Conservation (phyloP, 1,139 yeast genomes). For the Lodderomyces jiufengensis region DNA sequence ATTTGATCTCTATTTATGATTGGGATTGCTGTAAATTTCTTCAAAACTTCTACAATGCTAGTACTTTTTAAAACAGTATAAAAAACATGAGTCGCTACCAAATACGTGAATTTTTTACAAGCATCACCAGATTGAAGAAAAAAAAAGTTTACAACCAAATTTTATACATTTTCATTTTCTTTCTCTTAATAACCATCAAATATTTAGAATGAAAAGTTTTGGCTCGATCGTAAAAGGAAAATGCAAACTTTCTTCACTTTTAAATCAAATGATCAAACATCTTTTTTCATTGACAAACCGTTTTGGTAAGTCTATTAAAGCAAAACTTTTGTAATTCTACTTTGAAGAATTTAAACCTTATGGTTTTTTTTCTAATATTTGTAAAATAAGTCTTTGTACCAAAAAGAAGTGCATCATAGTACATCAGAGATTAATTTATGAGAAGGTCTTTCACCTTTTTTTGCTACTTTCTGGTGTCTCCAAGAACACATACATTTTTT, state of each 20-base stretch:
- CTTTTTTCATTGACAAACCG: conserved; percentile 42
- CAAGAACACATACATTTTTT: conserved; percentile 44
- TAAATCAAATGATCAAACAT: conserved; percentile 25
- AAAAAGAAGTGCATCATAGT: conserved; percentile 55
- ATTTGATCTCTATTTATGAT: too few relatives aligned
- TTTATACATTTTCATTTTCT: not conserved
- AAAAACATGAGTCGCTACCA: too few relatives aligned
- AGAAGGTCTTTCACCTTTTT: conserved; percentile 7
- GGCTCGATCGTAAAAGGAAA: conserved; percentile 16
- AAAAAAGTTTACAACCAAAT: too few relatives aligned
- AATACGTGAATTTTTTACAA: too few relatives aligned
- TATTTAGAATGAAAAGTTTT: conserved; percentile 13
- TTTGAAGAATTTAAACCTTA: not conserved
- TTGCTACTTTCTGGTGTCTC: conserved; percentile 46
- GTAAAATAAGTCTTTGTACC: too few relatives aligned
- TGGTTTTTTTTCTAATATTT: conserved; percentile 1
- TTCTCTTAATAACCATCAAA: conserved; percentile 3
- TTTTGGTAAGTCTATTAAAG: conserved; percentile 42
- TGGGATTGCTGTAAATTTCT: too few relatives aligned
- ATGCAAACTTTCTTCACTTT: not conserved
- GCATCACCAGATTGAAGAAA: too few relatives aligned
- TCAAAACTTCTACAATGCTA: too few relatives aligned
- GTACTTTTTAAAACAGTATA: too few relatives aligned
- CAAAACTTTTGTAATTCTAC: conserved; percentile 19
- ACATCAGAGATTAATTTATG: conserved; percentile 31